Evolutionary conservation across 371 early-diverging fungal genomes (phyloP).

Genomic region (Smittium culicis): DNA sequence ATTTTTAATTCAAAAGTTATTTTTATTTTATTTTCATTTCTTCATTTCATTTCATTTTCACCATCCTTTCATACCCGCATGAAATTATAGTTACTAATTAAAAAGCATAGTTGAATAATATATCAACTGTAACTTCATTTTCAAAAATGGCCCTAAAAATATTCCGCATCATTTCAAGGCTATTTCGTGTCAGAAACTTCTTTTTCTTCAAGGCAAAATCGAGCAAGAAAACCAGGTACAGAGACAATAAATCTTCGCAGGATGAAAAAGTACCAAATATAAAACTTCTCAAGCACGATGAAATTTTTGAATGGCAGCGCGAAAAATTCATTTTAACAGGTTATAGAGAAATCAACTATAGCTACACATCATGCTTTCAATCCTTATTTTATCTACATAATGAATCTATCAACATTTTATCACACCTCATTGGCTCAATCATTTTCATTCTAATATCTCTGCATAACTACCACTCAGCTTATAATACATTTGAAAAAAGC

Average conservation of each 20-base stretch:
- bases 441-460: slow-evolving; percentile 36
- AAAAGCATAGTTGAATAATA: no score
- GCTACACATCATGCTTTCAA: slow-evolving; percentile 47
- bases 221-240: background rate
- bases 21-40: no score
- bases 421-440: slow-evolving; percentile 68
- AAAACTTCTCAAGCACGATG: background rate
- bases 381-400: slow-evolving; percentile 50
- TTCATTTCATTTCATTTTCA: no score
- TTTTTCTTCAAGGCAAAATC: background rate
- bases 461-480: slow-evolving; percentile 16
- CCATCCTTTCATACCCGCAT: no score
- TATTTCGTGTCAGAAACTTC: background rate
- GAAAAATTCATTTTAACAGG: background rate
- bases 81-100: no score
- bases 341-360: background rate
- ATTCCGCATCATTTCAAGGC: background rate
- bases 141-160: background rate
- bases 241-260: background rate
- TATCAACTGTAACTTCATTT: no score
- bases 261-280: background rate
- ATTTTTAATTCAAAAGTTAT: no score
- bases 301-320: background rate
- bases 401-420: slow-evolving; percentile 78
- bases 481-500: background rate